phyloP scores from a whole-genome alignment of 1,284 basidiomycete genomes.

The Pulveroboletus ridleyi region DNA sequence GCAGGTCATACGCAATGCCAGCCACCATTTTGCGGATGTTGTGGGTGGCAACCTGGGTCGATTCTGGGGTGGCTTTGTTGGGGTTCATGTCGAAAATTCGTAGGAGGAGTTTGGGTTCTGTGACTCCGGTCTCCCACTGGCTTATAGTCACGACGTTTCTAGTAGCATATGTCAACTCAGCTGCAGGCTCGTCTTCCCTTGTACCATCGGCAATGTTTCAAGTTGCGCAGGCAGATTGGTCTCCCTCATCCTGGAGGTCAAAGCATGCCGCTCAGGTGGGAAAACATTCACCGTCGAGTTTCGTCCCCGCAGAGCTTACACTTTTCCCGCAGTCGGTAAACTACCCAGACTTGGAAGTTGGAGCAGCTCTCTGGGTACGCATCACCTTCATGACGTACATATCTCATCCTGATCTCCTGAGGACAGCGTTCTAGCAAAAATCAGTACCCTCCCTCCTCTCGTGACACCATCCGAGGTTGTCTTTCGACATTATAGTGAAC shows the following conservation, averaged over 20 bases:
- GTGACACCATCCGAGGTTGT: conserved; percentile 89
- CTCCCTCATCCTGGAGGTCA: conserved; percentile 58
- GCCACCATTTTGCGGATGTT: too few relatives aligned
- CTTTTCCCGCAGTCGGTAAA: conserved; percentile 36
- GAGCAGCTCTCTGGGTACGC: conserved; percentile 40
- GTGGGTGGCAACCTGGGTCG: too few relatives aligned
- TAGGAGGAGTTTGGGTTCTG: too few relatives aligned
- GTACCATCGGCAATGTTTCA: conserved; percentile 19
- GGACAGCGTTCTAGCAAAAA: conserved; percentile 78
- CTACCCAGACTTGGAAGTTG: conserved; percentile 43
- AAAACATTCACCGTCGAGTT: conserved; percentile 8
- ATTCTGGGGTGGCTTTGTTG: too few relatives aligned
- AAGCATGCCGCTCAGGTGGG: conserved; percentile 57
- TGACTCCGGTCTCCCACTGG: too few relatives aligned
- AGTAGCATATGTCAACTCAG: too few relatives aligned
- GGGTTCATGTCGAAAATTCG: too few relatives aligned
- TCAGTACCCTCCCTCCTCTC: conserved; percentile 81
- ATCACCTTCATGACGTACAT: conserved; percentile 1
- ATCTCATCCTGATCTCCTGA: background rate
- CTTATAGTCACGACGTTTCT: too few relatives aligned
- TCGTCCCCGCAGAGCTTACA: conserved; percentile 2
- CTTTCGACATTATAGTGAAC: background rate
- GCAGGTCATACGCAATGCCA: too few relatives aligned
- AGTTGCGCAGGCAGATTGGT: conserved; percentile 41
- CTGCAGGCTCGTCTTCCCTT: background rate